Conservation (phyloP, 352 stramenopile species). For the Pythium guiyangense region DNA sequence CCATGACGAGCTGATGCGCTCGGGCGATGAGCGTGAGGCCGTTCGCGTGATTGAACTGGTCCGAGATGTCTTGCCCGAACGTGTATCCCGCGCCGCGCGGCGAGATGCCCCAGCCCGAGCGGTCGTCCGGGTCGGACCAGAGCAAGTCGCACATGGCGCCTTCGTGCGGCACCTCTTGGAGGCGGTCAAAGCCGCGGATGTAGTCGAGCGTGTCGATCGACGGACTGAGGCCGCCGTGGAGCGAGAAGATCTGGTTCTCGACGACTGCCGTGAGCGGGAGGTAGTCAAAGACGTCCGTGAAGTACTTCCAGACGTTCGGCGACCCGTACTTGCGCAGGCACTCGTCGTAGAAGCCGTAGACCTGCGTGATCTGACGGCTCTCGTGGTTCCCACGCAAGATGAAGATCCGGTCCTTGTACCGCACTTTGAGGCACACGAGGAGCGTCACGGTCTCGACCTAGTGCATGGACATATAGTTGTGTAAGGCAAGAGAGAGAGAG, state of each 20-base stretch:
- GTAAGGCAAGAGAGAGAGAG: no score
- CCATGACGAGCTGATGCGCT: conserved; percentile 94
- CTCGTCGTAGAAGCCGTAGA: conserved; percentile 99
- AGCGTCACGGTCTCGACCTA: conserved; percentile 89
- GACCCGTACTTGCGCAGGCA: conserved; percentile 98
- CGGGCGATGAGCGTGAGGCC: conserved; percentile 89
- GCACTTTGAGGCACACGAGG: conserved; percentile 92
- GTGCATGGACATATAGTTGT: no score
- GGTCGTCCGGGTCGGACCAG: conserved; percentile 96
- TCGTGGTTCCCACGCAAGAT: conserved; percentile 95
- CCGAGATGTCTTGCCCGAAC: conserved; percentile 89
- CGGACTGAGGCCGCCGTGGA: conserved; percentile 86
- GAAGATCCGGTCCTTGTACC: conserved; percentile 90
- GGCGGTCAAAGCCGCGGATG: conserved; percentile 90
- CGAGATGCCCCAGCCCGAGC: conserved; percentile 94
- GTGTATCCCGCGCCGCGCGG: conserved; percentile 91
- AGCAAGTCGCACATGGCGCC: conserved; percentile 98
- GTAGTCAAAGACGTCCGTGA: conserved; percentile 94
- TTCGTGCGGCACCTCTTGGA: conserved; percentile 96
- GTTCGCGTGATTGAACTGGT: conserved; percentile 95
- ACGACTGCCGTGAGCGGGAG: conserved; percentile 94
- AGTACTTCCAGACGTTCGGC: conserved; percentile 64
- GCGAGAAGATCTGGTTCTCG: conserved; percentile 89
- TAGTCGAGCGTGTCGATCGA: conserved; percentile 92
- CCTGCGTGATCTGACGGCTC: conserved; percentile 94